Base-by-base conservation (phyloP, 2,329 filamentous ascomycete genomes). In the Curvularia sp. region DNA sequence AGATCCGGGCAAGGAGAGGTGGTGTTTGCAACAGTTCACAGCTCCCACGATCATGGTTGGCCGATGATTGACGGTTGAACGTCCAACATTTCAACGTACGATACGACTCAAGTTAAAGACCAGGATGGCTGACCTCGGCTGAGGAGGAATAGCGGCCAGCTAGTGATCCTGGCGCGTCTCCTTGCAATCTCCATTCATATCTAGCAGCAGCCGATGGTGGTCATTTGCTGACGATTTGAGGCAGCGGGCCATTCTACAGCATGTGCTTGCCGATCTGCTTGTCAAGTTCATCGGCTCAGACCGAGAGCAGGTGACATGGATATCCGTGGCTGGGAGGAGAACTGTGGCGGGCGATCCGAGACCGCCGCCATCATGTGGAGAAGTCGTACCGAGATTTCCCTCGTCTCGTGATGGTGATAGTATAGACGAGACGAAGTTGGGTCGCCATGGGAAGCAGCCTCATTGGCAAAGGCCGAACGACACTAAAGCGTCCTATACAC, bases 221-320 rank as follows among this genome's bases (percentile, higher is more conserved):
- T 15, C 13, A 20, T n/a, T 13, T 44, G 42, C 22, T 44, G 44
- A 33, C 18, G 10, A 31, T 31, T 28, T 12, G 30, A 20, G 15
- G 28, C 28, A 13, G 30, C 28, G 44, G 44, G 44, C 44, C 44
- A 22, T 12, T 48, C 9, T 48, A 22, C 44, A 48, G 44, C 28
- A 20, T 47, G 44, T 47, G 44, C 44, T 31, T 33, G 44, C 10
- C 28, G 44, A 47, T 47, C 44, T n/a, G 28, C 10, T 48, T 13
- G n/a, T 43, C 12, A 15, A 33, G 44, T 24, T 33, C 31, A 10
- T 20, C 30, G 44, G 44, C 9, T 18, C 44, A 33, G 18, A 28
- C 30, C 30, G 30, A 33, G 18, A 31, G 30, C 9, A 31, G 9
- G 3, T 33, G 44, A 47, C 44, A 47, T 33, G 44, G 44, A 33